phyloP scores from a whole-genome alignment of 495 filamentous ascomycete genomes.

The Neurospora pannonica region DNA sequence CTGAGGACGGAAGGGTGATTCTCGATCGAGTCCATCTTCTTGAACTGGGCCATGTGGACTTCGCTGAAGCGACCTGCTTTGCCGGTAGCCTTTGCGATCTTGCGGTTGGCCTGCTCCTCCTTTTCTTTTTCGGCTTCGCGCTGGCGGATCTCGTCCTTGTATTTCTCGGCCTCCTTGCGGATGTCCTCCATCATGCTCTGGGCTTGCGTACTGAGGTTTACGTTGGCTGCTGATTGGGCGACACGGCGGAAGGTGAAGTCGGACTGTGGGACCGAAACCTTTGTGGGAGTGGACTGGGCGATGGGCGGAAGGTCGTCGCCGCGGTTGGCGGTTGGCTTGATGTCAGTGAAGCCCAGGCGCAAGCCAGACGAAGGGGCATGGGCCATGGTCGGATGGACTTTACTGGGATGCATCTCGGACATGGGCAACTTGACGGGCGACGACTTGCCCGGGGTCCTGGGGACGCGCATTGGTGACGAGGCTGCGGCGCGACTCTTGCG shows the following conservation, averaged over 20 bases:
- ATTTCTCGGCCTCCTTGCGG: constrained; percentile 56
- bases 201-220: constrained; percentile 58
- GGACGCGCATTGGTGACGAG: constrained; percentile 35
- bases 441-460: constrained; percentile 32
- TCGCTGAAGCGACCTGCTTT: constrained; percentile 70
- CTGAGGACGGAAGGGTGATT: constrained; percentile 75
- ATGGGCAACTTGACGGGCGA: constrained; percentile 46
- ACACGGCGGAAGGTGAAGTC: constrained; percentile 68
- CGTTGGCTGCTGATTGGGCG: constrained; percentile 41
- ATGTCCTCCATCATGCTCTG: constrained; percentile 69
- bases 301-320: constrained; percentile 17
- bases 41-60: constrained; percentile 77
- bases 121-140: constrained; percentile 38
- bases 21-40: constrained; percentile 93
- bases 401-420: constrained; percentile 73
- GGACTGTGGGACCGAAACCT: constrained; percentile 41
- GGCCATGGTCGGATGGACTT: constrained; percentile 60
- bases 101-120: constrained; percentile 42
- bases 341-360: constrained; percentile 57
- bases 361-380: constrained; percentile 52
- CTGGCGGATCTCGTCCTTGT: constrained; percentile 51
- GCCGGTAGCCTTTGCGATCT: constrained; percentile 69
- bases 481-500: constrained; percentile 8
- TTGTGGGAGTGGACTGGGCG: constrained; percentile 39
- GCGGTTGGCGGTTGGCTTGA: constrained; percentile 31